Conservation (phyloP, 345 rosid genomes). For the Bruguiera gymnorhiza region DNA sequence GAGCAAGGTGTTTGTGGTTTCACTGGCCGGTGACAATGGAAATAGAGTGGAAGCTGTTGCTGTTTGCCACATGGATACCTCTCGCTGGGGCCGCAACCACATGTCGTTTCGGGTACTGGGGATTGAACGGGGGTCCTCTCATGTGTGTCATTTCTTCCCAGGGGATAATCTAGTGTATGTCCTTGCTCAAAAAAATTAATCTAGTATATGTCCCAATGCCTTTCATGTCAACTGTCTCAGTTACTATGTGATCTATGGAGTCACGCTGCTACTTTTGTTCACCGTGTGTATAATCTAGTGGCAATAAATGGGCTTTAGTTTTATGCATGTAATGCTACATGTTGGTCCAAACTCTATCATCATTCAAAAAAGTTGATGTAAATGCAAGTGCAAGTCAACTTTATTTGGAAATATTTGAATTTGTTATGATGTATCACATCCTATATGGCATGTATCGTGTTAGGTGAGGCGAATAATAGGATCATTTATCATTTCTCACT, state of each 20-base stretch:
- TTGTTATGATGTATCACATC: too few relatives aligned
- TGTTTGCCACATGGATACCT: slow-evolving; percentile 52
- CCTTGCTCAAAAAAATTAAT: slow-evolving; percentile 8
- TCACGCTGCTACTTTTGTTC: too few relatives aligned
- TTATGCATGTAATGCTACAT: too few relatives aligned
- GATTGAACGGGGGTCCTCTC: slow-evolving; percentile 32
- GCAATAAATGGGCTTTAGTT: too few relatives aligned
- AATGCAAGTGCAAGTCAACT: too few relatives aligned
- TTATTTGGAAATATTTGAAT: too few relatives aligned
- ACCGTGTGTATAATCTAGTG: too few relatives aligned
- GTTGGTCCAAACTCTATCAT: too few relatives aligned
- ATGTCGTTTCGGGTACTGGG: slow-evolving; percentile 34
- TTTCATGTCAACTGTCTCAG: background rate
- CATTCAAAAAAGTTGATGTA: too few relatives aligned
- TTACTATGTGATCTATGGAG: background rate
- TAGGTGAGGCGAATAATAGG: too few relatives aligned
- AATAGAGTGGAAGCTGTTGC: slow-evolving; percentile 35
- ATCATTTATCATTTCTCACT: too few relatives aligned
- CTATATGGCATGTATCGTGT: too few relatives aligned
- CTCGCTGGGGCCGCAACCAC: slow-evolving; percentile 38
- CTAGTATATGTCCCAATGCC: slow-evolving; percentile 34
- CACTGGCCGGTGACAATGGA: slow-evolving; percentile 37
- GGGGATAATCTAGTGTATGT: slow-evolving; percentile 36
- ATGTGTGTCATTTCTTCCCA: slow-evolving; percentile 49
- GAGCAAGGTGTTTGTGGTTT: slow-evolving; percentile 33